Percentiles rank a stretch among this genome's conserved stretches.
phyloP scores from a whole-genome alignment of 2,329 filamentous ascomycete genomes.

The Zasmidium cellare region DNA sequence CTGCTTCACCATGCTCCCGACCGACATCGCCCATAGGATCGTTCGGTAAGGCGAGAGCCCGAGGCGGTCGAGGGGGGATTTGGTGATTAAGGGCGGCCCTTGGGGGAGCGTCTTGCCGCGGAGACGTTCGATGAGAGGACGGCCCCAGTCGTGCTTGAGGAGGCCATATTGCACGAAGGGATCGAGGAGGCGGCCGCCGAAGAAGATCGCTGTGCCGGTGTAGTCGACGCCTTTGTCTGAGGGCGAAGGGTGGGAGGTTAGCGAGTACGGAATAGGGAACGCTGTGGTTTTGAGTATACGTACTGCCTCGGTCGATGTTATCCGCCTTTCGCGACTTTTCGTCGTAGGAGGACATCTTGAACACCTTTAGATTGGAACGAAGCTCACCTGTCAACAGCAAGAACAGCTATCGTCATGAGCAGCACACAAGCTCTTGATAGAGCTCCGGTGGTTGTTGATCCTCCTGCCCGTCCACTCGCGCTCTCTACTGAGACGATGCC shows the following conservation, averaged over 20 bases:
- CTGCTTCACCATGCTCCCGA: constrained; percentile 57
- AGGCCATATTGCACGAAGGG: constrained; percentile 52
- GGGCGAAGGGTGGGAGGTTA: too few species aligned
- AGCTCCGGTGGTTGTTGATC: background rate
- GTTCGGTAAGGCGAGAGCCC: constrained; percentile 53
- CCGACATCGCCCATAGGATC: constrained; percentile 55
- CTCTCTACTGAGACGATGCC: background rate
- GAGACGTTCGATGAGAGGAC: constrained; percentile 46
- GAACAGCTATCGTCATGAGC: background rate
- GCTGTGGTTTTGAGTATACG: too few species aligned
- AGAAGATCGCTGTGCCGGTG: constrained; percentile 42
- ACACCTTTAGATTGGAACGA: background rate
- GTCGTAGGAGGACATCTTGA: constrained; percentile 15
- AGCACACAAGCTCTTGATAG: background rate
- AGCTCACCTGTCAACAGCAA: background rate
- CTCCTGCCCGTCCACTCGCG: background rate
- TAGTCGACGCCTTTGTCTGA: constrained; percentile 42
- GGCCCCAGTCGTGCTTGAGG: constrained; percentile 45
- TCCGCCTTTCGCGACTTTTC: constrained; percentile 16
- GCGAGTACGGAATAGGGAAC: too few species aligned
- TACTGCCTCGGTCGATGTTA: constrained; percentile 41
- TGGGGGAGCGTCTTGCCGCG: constrained; percentile 46
- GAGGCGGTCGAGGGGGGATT: constrained; percentile 41
- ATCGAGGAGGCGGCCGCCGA: constrained; percentile 49
- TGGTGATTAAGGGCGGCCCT: constrained; percentile 43